Evolutionary conservation across 306 rosid genomes (phyloP), one percentile per base, ranked within the genome.

Genomic region (Potentilla sterilis): DNA sequence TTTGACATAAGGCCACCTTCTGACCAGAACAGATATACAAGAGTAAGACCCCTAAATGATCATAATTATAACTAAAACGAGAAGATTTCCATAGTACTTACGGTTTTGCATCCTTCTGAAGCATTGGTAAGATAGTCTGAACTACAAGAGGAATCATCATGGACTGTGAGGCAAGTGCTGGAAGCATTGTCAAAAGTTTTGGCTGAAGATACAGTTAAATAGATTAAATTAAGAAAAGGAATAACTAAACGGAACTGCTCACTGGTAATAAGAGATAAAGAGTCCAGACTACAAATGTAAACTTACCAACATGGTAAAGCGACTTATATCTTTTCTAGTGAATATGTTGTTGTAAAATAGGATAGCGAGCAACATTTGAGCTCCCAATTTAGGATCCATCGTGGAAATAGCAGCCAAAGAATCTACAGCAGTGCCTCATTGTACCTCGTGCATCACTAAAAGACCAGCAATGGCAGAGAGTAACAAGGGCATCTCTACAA

Each of bases 41-140:
- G 3, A 37, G 4, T 38, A 12, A 0, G 65, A 28, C 65, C 22
- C 68, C 68, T 6, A 63, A 12, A 14, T 63, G 43, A 63, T 34
- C 42, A 6, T 63, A 63, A 7, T 63, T 7, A 32, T 37, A 54
- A 7, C 22, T 18, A 74, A 55, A 75, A 3, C 54, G 24, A 48
- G 44, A 77, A 48, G 14, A 14, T 9, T 35, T 77, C 58, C 44
- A 75, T 51, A 71, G 80, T 64, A 85, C 96, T 49, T 79, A 95
- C 97, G 83, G 85, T 84, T 89, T 88, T 28, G 88, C 87, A 79
- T 90, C 97, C 79, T 83, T 87, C 72, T 85, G 88, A 75, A 95
- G 96, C 96, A 95, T 92, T 13, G 93, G 98, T 89, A 92, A 76
- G 78, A 92, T 85, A 69, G 96, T 90, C 86, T 95, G 96, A 75